Percentiles rank a stretch among this genome's conserved stretches.
These are phyloP conservation scores for Epicoccum sorghinum DNA, from an alignment of 2,329 filamentous ascomycete genomes.

Conservation along the genomic window DNA sequence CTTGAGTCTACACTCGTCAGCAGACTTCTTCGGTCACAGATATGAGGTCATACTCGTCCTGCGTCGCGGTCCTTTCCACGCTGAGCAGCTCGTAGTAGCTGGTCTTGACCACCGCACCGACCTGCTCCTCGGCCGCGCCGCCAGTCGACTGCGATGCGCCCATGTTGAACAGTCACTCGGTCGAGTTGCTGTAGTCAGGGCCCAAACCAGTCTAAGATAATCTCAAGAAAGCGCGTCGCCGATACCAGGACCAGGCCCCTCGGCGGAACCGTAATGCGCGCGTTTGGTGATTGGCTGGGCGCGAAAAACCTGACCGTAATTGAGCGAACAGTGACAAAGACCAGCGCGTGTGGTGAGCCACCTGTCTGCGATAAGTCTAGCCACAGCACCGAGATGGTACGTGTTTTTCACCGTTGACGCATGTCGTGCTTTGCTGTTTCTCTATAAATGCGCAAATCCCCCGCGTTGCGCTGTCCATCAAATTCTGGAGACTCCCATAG, in stretches of 20 bases:
- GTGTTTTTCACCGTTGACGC: constrained; percentile 15
- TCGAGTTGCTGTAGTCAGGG: constrained; percentile 8
- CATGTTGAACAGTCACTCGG: constrained; percentile 40
- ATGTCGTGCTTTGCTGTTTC: constrained; percentile 18
- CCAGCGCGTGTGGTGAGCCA: constrained; percentile 16
- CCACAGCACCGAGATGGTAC: constrained; percentile 12
- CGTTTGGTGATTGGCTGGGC: constrained; percentile 19
- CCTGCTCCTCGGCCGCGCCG: constrained; percentile 26
- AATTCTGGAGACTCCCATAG: constrained; percentile 6
- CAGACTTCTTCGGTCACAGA: background rate
- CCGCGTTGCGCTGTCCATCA: background rate
- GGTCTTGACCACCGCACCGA: constrained; percentile 49
- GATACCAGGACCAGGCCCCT: constrained; percentile 7
- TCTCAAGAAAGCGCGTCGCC: constrained; percentile 14
- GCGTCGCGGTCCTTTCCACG: constrained; percentile 73
- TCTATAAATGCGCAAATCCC: constrained; percentile 14
- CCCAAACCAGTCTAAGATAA: background rate
- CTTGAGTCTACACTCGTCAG: constrained; percentile 70
- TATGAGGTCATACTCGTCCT: constrained; percentile 69
- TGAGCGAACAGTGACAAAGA: constrained; percentile 12
- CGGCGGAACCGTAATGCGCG: constrained; percentile 22
- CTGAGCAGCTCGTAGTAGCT: constrained; percentile 87
- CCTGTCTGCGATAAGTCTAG: constrained; percentile 16
- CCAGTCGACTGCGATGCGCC: constrained; percentile 55
- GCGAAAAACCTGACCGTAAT: constrained; percentile 12